Conservation (phyloP, 805 yeast genomes). For the Candida sanyiensis region DNA sequence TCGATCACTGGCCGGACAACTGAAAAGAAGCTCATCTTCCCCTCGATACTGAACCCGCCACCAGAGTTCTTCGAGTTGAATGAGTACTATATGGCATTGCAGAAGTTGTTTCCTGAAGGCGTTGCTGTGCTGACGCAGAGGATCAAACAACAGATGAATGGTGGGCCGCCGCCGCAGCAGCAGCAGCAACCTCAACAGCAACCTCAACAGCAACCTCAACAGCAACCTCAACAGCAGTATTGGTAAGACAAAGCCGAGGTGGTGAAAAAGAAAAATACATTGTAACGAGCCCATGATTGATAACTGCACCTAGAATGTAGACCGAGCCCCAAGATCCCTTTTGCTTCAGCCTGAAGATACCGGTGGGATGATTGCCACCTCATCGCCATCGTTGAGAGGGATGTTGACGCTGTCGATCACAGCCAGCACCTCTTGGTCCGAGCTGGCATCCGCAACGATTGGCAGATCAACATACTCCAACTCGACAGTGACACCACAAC, state of each 20-base stretch:
- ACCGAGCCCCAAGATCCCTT: neutral
- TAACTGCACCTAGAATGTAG: too few species aligned
- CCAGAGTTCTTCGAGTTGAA: slow-evolving; percentile 23
- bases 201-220: slow-evolving; percentile 9
- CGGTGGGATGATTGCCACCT: slow-evolving; percentile 20
- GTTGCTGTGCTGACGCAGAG: slow-evolving; percentile 14
- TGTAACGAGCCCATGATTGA: neutral
- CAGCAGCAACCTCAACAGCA: slow-evolving; percentile 15
- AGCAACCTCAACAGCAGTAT: slow-evolving; percentile 11
- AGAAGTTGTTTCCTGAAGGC: slow-evolving; percentile 26
- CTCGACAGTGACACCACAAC: slow-evolving; percentile 18
- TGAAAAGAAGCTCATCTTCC: slow-evolving; percentile 17
- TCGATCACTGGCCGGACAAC: slow-evolving; percentile 2
- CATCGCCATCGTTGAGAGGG: slow-evolving; percentile 7
- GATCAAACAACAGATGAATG: slow-evolving; percentile 10
- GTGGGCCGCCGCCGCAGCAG: slow-evolving; percentile 10
- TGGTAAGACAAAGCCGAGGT: too few species aligned
- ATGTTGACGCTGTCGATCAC: neutral
- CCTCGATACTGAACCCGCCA: slow-evolving; percentile 23
- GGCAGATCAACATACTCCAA: slow-evolving; percentile 16
- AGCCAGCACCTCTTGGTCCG: neutral
- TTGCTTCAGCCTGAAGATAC: slow-evolving; percentile 17
- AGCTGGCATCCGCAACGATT: neutral
- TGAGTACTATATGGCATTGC: slow-evolving; percentile 21
- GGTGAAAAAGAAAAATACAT: neutral